Percentiles rank a stretch among this genome's conserved stretches.
Evolutionary conservation across 2,329 filamentous ascomycete species (phyloP).

Genomic region (Fusarium algeriense): DNA sequence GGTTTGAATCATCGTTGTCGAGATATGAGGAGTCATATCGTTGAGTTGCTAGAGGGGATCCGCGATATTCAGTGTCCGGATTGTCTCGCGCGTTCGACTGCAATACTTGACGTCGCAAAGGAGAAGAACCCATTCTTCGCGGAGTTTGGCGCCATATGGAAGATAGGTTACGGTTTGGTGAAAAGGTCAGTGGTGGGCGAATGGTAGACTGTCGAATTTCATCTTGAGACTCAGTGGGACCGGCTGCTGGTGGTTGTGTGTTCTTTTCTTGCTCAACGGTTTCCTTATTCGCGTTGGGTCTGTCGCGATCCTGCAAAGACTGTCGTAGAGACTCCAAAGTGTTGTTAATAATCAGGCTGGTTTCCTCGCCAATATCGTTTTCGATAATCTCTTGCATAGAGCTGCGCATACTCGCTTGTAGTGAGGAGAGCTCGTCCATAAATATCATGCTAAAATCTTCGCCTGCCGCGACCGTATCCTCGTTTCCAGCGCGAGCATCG

Average conservation of each 20-base stretch:
- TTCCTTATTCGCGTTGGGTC: slow-evolving; percentile 15
- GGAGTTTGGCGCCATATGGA: slow-evolving; percentile 54
- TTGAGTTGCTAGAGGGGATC: slow-evolving; percentile 15
- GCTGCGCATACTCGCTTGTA: slow-evolving; percentile 57
- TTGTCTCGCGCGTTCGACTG: slow-evolving; percentile 46
- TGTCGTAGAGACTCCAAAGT: slow-evolving; percentile 65
- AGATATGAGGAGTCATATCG: slow-evolving; percentile 17
- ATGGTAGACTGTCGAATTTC: slow-evolving; percentile 34
- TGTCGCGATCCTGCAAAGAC: slow-evolving; percentile 41
- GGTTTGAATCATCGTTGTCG: slow-evolving; percentile 49
- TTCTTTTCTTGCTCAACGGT: slow-evolving; percentile 21
- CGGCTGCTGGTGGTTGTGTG: slow-evolving; percentile 10
- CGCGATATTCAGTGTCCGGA: slow-evolving; percentile 24
- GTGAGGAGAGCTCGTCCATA: slow-evolving; percentile 65
- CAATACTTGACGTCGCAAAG: slow-evolving; percentile 53
- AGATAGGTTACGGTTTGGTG: slow-evolving; percentile 44
- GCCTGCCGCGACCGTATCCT: slow-evolving; percentile 61
- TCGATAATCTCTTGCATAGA: slow-evolving; percentile 51
- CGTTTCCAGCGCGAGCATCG: slow-evolving; percentile 40
- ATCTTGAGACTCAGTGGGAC: slow-evolving; percentile 10
- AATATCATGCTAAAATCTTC: slow-evolving; percentile 73
- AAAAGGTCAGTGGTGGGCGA: slow-evolving; percentile 33
- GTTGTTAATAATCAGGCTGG: slow-evolving; percentile 67
- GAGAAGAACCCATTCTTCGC: slow-evolving; percentile 47
- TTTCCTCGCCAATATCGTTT: slow-evolving; percentile 66